These are phyloP conservation scores for Mycosarcoma maydis DNA, from an alignment of 1,284 basidiomycete species.

Conservation along the genomic window DNA sequence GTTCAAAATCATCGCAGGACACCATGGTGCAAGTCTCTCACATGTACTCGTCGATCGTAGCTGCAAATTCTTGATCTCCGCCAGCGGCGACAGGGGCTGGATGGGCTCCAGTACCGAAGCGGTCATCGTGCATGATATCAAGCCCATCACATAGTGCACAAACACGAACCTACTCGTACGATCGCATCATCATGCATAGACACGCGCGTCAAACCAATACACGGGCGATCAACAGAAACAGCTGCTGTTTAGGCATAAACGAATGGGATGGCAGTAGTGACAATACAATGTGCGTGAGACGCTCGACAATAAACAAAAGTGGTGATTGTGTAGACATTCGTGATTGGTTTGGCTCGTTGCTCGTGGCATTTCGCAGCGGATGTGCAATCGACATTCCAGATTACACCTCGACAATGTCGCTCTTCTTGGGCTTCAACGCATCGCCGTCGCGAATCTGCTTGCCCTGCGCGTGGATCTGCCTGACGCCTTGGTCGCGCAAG, in stretches of 20 bases:
- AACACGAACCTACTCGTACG: too few relatives aligned
- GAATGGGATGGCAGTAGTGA: neutral
- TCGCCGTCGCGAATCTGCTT: conserved; percentile 37
- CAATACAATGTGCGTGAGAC: neutral
- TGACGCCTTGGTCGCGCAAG: conserved; percentile 57
- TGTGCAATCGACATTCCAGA: too few relatives aligned
- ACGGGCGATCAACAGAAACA: too few relatives aligned
- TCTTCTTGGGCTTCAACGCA: conserved; percentile 55
- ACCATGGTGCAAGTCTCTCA: conserved; percentile 91
- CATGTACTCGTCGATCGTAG: conserved; percentile 88
- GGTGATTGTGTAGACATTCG: neutral
- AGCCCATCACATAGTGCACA: conserved; percentile 15
- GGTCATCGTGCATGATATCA: conserved; percentile 61
- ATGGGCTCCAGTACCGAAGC: conserved; percentile 67
- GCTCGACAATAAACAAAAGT: neutral
- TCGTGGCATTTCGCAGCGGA: too few relatives aligned
- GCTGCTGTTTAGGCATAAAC: neutral
- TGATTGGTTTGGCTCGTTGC: too few relatives aligned
- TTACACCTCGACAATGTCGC: conserved; percentile 55
- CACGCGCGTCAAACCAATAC: too few relatives aligned
- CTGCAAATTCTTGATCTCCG: conserved; percentile 84
- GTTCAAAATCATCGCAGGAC: conserved; percentile 95
- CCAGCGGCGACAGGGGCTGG: conserved; percentile 94
- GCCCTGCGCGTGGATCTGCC: conserved; percentile 55
- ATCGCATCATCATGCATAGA: too few relatives aligned